Evolutionary conservation across 345 rosid genomes (phyloP), one percentile per base, ranked within the genome.

Genomic region (Gossypium thurberi): DNA sequence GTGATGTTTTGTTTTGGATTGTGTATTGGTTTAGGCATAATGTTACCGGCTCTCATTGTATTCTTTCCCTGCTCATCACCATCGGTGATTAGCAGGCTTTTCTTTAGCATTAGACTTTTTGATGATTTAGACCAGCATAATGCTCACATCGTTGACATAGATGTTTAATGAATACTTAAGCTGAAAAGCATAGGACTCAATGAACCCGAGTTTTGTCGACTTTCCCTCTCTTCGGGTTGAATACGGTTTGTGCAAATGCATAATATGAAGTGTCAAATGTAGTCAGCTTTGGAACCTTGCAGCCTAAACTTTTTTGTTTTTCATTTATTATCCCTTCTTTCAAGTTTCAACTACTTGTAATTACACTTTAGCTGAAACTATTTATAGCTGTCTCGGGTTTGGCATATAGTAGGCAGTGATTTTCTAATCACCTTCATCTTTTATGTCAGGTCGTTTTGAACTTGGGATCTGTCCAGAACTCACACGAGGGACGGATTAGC

Each of bases 391-490:
- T 64, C 25, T 15, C 48, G 15, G 10, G 21, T 48, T 48, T 67
- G 58, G 43, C 20, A 67, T 21, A 11, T 23, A 10, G 20, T 23
- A 14, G 21, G 23, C 58, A n/a, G 21, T 37, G 48, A 42, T 44
- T 53, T 9, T 74, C 65, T 75, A 33, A 52, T 74, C 55, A 44
- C 44, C 58, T 65, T 33, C 11, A 7, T 25, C 74, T 59, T 23
- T 70, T 55, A 70, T 78, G 74, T 77, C 79, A 95, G 99, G 92
- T 84, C 75, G 98, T 90, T 63, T 84, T 91, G 86, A 78, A 95
- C 81, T 80, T 95, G 86, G 89, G 93, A 66, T 51, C 84, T 21
- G 79, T 90, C 65, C 97, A 91, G n/a, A 89, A 86, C 81, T 91
- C 98, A 2, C 99, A 95, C 48, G 90, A 77, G 74, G 74, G 63